Conservation (phyloP, 208 protist genomes). For the Trypanosoma boissoni region DNA sequence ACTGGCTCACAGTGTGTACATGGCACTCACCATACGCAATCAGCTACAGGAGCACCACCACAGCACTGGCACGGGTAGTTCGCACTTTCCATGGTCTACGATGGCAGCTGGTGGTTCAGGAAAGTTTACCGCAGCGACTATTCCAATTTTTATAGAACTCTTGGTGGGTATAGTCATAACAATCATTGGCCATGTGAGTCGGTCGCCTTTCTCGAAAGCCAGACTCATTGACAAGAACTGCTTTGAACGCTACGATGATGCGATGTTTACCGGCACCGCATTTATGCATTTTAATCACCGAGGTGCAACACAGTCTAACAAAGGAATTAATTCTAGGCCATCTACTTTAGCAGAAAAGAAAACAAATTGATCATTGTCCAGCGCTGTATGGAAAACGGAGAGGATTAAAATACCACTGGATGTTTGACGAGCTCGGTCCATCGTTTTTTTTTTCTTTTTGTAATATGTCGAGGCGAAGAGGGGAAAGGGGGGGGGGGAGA, state of each 20-base stretch:
- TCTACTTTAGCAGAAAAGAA: slow-evolving; percentile 25
- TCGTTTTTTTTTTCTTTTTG: slow-evolving; percentile 20
- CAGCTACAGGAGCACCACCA: slow-evolving; percentile 66
- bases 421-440: neutral
- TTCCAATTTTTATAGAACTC: slow-evolving; percentile 30
- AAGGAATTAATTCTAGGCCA: neutral
- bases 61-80: neutral
- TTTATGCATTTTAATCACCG: slow-evolving; percentile 91
- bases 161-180: slow-evolving; percentile 29
- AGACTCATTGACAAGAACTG: slow-evolving; percentile 61
- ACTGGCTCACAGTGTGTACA: slow-evolving; percentile 61
- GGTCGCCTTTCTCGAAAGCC: slow-evolving; percentile 40
- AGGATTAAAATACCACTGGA: slow-evolving; percentile 9
- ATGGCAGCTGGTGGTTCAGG: neutral
- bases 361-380: slow-evolving; percentile 14
- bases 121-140: slow-evolving; percentile 10
- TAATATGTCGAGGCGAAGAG: no score
- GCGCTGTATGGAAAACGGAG: slow-evolving; percentile 1
- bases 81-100: slow-evolving; percentile 7
- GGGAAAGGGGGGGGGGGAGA: no score
- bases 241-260: slow-evolving; percentile 58
- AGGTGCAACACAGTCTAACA: slow-evolving; percentile 25
- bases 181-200: slow-evolving; percentile 54
- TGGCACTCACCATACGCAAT: slow-evolving; percentile 58
- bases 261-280: slow-evolving; percentile 56